Conservation (phyloP, 73 alveolate genomes). For the Stentor roeselii region DNA sequence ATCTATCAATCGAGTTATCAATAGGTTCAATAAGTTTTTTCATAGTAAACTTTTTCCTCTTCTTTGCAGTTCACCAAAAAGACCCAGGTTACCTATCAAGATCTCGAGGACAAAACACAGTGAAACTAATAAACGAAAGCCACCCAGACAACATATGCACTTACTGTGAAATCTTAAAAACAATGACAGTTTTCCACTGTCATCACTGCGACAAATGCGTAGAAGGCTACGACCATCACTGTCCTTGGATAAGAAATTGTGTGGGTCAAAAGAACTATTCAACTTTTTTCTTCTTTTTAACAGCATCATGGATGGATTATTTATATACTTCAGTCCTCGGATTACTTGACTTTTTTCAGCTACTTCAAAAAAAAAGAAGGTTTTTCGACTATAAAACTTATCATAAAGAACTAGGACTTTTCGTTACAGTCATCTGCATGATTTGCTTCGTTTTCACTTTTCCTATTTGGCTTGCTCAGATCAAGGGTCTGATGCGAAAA, state of each 20-base stretch:
- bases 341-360: neutral
- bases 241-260: conserved; percentile 85
- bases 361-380: neutral
- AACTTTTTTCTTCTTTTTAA: conserved; percentile 58
- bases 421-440: neutral
- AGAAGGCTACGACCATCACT: conserved; percentile 73
- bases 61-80: neutral
- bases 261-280: conserved; percentile 71
- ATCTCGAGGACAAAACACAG: neutral
- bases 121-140: neutral
- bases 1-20: neutral
- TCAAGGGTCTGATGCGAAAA: neutral
- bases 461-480: neutral
- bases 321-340: neutral
- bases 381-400: too few relatives aligned
- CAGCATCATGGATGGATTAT: conserved; percentile 30
- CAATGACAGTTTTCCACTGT: conserved; percentile 77
- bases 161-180: conserved; percentile 79
- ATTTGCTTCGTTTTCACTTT: neutral
- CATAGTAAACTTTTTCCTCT: neutral
- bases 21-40: neutral
- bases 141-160: conserved; percentile 46
- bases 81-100: neutral
- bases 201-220: conserved; percentile 61
- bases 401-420: neutral